phyloP scores from a whole-genome alignment of 1,284 basidiomycete genomes.

The Pseudozyma hubeiensis region DNA sequence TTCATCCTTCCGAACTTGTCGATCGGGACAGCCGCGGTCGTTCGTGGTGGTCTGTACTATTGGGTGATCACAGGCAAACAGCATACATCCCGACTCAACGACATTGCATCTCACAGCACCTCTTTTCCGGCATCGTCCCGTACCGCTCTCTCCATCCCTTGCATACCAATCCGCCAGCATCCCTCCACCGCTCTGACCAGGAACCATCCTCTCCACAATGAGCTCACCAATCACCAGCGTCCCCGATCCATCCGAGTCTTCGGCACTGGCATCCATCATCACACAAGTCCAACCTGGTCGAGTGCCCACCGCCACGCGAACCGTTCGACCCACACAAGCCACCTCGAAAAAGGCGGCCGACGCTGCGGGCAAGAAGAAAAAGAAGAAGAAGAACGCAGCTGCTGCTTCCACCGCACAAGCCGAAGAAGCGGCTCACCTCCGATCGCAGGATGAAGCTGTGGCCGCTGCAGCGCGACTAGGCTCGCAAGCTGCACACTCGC shows the following conservation, averaged over 20 bases:
- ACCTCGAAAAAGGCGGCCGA: slow-evolving; percentile 21
- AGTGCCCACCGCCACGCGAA: slow-evolving; percentile 19
- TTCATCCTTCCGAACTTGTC: too few relatives aligned
- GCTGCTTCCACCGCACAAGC: slow-evolving; percentile 9
- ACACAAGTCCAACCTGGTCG: slow-evolving; percentile 58
- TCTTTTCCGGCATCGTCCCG: too few relatives aligned
- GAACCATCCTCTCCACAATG: slow-evolving; percentile 8
- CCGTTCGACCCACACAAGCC: slow-evolving; percentile 29
- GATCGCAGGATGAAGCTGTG: slow-evolving; percentile 36
- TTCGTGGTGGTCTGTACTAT: too few relatives aligned
- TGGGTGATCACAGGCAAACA: too few relatives aligned
- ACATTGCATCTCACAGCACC: too few relatives aligned
- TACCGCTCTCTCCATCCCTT: neutral
- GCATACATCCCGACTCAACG: too few relatives aligned
- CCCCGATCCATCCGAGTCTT: slow-evolving; percentile 48
- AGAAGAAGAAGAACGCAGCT: slow-evolving; percentile 34
- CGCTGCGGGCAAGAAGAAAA: slow-evolving; percentile 34
- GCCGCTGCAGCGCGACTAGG: slow-evolving; percentile 35
- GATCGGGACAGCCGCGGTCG: too few relatives aligned
- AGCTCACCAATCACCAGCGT: slow-evolving; percentile 55
- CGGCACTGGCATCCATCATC: slow-evolving; percentile 54
- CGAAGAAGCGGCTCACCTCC: slow-evolving; percentile 21
- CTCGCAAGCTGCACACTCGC: slow-evolving; percentile 35
- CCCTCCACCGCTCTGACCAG: neutral
- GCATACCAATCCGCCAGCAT: neutral